phyloP scores from a whole-genome alignment of 1,284 basidiomycete genomes.

The Blastosporella zonata region DNA sequence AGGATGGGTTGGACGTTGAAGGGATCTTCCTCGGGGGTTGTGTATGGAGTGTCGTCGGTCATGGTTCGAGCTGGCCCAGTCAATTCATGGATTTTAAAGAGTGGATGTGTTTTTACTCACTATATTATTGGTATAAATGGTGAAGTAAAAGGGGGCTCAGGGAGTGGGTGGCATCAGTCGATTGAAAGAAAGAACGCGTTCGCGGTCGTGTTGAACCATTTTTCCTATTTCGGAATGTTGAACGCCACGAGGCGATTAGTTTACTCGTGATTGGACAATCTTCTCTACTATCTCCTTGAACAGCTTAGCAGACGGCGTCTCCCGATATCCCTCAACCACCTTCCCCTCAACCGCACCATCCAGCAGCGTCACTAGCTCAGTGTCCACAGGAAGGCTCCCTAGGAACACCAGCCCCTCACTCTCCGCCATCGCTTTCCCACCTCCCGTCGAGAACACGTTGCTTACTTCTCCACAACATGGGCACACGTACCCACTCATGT shows the following conservation, averaged over 20 bases:
- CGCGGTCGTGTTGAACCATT: conserved; percentile 17
- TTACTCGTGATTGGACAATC: conserved; percentile 23
- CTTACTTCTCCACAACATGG: conserved; percentile 93
- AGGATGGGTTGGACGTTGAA: conserved; percentile 37
- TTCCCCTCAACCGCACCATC: conserved; percentile 55
- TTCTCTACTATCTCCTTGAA: conserved; percentile 51
- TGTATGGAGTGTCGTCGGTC: conserved; percentile 44
- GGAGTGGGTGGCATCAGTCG: conserved; percentile 13
- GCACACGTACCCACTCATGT: conserved; percentile 99
- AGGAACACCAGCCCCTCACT: conserved; percentile 77
- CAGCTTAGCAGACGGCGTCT: conserved; percentile 60
- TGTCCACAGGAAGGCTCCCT: conserved; percentile 92
- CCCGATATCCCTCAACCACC: conserved; percentile 53
- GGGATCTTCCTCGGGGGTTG: conserved; percentile 47
- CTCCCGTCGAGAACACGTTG: conserved; percentile 94
- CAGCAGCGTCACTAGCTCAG: conserved; percentile 83
- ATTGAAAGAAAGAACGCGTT: conserved; percentile 19
- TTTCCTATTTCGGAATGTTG: conserved; percentile 28
- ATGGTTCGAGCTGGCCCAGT: conserved; percentile 12
- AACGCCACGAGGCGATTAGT: conserved; percentile 32
- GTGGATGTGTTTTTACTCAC: conserved; percentile 1
- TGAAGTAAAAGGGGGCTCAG: conserved; percentile 3
- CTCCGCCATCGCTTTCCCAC: conserved; percentile 84
- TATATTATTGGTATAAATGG: conserved; percentile 5
- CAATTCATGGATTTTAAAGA: not conserved